A percentile compares a stretch with the other conserved stretches of the same genome.
Evolutionary conservation across 768 basidiomycete species (phyloP).

Genomic region (Naganishia vaughanmartiniae): DNA sequence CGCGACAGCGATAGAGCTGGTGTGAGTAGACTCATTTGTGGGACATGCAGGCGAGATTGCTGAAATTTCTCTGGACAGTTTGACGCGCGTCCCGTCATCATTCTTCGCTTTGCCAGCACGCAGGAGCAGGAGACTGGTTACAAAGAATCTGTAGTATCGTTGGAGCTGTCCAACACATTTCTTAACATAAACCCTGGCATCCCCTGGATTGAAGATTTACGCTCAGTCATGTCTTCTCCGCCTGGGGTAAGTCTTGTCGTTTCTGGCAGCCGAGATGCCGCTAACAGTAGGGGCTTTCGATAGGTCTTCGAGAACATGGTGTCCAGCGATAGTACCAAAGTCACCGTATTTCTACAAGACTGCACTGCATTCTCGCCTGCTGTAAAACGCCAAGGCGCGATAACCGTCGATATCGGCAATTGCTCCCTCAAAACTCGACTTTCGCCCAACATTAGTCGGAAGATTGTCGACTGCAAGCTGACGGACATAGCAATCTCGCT

Average conservation of each 20-base stretch:
- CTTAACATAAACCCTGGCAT: slow-evolving; percentile 64
- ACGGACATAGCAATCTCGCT: slow-evolving; percentile 13
- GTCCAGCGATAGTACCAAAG: slow-evolving; percentile 76
- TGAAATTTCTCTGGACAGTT: background rate
- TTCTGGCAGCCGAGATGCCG: too few relatives aligned
- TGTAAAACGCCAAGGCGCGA: slow-evolving; percentile 37
- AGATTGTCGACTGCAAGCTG: background rate
- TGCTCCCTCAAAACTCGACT: slow-evolving; percentile 3
- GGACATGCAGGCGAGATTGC: background rate
- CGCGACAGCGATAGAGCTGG: slow-evolving; percentile 1
- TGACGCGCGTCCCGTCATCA: slow-evolving; percentile 1
- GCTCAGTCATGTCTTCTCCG: slow-evolving; percentile 71
- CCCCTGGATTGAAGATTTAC: slow-evolving; percentile 64
- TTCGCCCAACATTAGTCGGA: background rate
- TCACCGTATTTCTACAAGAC: slow-evolving; percentile 66
- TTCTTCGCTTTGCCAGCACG: slow-evolving; percentile 55
- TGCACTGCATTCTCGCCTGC: slow-evolving; percentile 64
- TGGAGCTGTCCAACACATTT: slow-evolving; percentile 53
- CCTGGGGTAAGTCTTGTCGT: slow-evolving; percentile 67
- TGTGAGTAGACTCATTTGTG: background rate
- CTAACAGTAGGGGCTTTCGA: background rate
- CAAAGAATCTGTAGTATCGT: slow-evolving; percentile 63
- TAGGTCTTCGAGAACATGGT: slow-evolving; percentile 89
- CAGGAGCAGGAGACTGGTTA: slow-evolving; percentile 75
- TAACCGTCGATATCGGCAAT: slow-evolving; percentile 25